These are phyloP conservation scores for Penicillium thymicola DNA, from an alignment of 2,329 filamentous ascomycete genomes.

Conservation along the genomic window DNA sequence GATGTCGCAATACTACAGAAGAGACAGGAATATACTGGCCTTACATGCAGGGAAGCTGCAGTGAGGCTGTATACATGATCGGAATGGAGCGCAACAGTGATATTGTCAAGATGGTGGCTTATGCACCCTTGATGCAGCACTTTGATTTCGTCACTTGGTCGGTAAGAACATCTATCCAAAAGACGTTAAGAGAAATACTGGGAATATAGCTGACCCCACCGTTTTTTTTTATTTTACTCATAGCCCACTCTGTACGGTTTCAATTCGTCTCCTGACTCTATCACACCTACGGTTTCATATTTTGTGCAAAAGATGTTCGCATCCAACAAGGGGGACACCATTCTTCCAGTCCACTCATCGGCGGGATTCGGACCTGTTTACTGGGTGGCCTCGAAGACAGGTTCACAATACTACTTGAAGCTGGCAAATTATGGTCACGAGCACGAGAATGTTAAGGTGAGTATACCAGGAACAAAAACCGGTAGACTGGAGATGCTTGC, in stretches of 20 bases:
- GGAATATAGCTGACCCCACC: not conserved
- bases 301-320: constrained; percentile 39
- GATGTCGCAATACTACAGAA: constrained; percentile 23
- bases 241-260: constrained; percentile 37
- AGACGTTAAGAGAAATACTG: not conserved
- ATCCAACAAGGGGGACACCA: constrained; percentile 29
- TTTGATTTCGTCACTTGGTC: constrained; percentile 35
- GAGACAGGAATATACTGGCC: constrained; percentile 23
- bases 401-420: constrained; percentile 27
- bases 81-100: constrained; percentile 45
- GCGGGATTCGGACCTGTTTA: constrained; percentile 32
- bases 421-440: constrained; percentile 31
- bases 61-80: constrained; percentile 63
- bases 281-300: constrained; percentile 35
- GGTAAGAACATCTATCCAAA: constrained; percentile 20
- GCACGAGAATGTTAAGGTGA: constrained; percentile 25
- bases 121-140: constrained; percentile 38
- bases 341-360: constrained; percentile 29
- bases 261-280: constrained; percentile 26
- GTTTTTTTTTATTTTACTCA: too few species aligned
- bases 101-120: constrained; percentile 35
- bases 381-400: constrained; percentile 31
- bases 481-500: constrained; percentile 26
- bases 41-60: constrained; percentile 51
- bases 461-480: constrained; percentile 20